These are phyloP conservation scores for Colletotrichum musicola DNA, from an alignment of 2,329 filamentous ascomycete genomes.

Conservation along the genomic window DNA sequence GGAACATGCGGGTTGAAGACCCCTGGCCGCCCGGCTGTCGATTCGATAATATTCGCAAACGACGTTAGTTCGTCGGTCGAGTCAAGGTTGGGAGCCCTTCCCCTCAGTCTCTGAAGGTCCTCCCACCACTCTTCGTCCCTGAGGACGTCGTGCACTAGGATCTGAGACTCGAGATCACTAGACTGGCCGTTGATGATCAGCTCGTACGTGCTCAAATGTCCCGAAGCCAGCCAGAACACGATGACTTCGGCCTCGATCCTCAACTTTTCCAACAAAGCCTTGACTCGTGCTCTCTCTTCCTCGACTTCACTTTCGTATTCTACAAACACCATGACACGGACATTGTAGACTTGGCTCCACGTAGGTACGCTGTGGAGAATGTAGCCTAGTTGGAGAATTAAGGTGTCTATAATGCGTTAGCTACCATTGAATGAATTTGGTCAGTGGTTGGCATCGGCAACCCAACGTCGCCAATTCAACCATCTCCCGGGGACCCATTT, in stretches of 20 bases:
- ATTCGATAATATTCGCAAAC: constrained; percentile 58
- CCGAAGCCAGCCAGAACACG: constrained; percentile 86
- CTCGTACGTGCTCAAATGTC: constrained; percentile 79
- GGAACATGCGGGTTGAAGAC: constrained; percentile 57
- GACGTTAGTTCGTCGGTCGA: constrained; percentile 59
- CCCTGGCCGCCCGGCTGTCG: constrained; percentile 56
- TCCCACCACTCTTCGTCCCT: constrained; percentile 86
- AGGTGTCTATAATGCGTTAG: constrained; percentile 63
- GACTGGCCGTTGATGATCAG: constrained; percentile 79
- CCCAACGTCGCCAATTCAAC: no score
- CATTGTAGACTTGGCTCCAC: constrained; percentile 79
- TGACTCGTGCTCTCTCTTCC: constrained; percentile 80
- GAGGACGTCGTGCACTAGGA: constrained; percentile 74
- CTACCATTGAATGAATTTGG: no score
- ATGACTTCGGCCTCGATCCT: constrained; percentile 83
- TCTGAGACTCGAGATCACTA: constrained; percentile 57
- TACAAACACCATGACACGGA: constrained; percentile 88
- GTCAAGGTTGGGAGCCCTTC: constrained; percentile 52
- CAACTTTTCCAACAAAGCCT: constrained; percentile 81
- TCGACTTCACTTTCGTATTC: constrained; percentile 88
- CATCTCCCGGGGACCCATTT: not conserved
- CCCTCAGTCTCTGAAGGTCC: constrained; percentile 72
- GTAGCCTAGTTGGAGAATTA: constrained; percentile 89
- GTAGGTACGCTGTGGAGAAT: constrained; percentile 85
- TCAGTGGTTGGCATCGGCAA: not conserved